Conservation (phyloP, 192 early-diverging fungal genomes). For the Coemansia sp. region DNA sequence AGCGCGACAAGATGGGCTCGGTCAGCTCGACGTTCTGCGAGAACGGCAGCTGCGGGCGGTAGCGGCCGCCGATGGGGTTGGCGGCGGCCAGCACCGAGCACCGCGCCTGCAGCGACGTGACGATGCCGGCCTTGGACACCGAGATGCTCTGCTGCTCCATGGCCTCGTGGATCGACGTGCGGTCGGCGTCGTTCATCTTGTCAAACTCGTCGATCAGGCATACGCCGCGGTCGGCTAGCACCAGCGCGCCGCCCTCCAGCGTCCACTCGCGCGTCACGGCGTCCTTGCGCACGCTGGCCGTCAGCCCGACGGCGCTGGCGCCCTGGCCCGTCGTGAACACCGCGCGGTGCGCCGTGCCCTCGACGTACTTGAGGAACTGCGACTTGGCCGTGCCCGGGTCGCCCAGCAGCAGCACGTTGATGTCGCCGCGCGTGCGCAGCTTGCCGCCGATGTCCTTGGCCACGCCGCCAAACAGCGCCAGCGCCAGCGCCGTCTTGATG, state of each 20-base stretch:
- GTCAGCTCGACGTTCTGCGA: slow-evolving; percentile 98
- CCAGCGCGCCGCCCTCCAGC: slow-evolving; percentile 83
- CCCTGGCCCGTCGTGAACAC: slow-evolving; percentile 88
- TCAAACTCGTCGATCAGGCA: slow-evolving; percentile 91
- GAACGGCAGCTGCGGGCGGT: slow-evolving; percentile 87
- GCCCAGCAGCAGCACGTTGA: slow-evolving; percentile 92
- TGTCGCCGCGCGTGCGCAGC: slow-evolving; percentile 94
- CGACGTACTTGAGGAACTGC: slow-evolving; percentile 82
- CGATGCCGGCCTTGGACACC: slow-evolving; percentile 85
- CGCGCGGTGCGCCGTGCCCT: slow-evolving; percentile 79
- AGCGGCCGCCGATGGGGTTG: slow-evolving; percentile 82
- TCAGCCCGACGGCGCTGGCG: slow-evolving; percentile 80
- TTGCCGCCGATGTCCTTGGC: slow-evolving; percentile 93
- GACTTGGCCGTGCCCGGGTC: slow-evolving; percentile 88
- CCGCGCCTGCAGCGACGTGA: slow-evolving; percentile 79
- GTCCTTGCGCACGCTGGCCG: slow-evolving; percentile 80
- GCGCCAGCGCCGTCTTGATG: slow-evolving; percentile 90
- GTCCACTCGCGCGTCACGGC: slow-evolving; percentile 87
- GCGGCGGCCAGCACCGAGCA: slow-evolving; percentile 80
- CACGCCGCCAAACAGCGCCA: slow-evolving; percentile 95
- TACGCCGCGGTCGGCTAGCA: slow-evolving; percentile 83
- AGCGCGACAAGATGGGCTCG: slow-evolving; percentile 97
- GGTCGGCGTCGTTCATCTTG: slow-evolving; percentile 87
- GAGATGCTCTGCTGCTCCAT: slow-evolving; percentile 92
- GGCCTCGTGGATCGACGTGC: slow-evolving; percentile 93